Base-by-base conservation (phyloP, 169 alveolate species). In the Sarcocystis neurona region DNA sequence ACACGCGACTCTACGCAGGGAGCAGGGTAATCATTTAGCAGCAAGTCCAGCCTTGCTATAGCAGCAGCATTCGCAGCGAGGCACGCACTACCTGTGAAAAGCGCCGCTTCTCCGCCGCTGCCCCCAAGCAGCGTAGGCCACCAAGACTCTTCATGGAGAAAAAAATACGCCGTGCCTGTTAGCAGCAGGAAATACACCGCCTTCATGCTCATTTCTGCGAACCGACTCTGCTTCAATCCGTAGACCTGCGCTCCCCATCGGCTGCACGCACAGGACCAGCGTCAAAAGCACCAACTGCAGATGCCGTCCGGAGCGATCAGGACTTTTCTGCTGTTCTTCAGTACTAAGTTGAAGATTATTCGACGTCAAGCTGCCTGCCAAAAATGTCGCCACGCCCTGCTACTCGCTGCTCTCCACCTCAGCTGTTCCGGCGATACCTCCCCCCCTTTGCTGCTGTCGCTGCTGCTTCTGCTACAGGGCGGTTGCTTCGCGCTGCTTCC, bases 121-220 rank as follows among this genome's bases (percentile, higher is more conserved):
- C 91, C 91, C 18, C 91, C 91, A 30, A 87, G 91, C 70, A 50
- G 91, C 6, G 50, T 68, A 34, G 91, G 91, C 91, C 91, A 87
- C 91, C 91, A 87, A 12, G 74, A 77, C 84, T 87, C 91, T 30
- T 78, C 60, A 50, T 79, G 91, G 70, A 87, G 82, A 44, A 44
- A 56, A 34, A 77, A 77, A 48, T 78, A 77, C 43, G 88, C 82
- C 37, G 68, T 43, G 23, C 60, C 79, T 44, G 91, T 60, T 10
- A 85, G 47, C 58, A 74, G 41, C 27, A 87, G 70, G 84, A 87
- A 87, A 41, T 87, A 87, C 27, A 87, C 1, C 82, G 82, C 41
- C 37, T 87, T 87, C 79, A 85, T 78, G 32, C 88, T 77, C 91
- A 60, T 87, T 30, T 68, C 91, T 84, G 88, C 85, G 46, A 87